phyloP scores from a whole-genome alignment of 352 stramenopile species.

The Poterioochromonas sp. region DNA sequence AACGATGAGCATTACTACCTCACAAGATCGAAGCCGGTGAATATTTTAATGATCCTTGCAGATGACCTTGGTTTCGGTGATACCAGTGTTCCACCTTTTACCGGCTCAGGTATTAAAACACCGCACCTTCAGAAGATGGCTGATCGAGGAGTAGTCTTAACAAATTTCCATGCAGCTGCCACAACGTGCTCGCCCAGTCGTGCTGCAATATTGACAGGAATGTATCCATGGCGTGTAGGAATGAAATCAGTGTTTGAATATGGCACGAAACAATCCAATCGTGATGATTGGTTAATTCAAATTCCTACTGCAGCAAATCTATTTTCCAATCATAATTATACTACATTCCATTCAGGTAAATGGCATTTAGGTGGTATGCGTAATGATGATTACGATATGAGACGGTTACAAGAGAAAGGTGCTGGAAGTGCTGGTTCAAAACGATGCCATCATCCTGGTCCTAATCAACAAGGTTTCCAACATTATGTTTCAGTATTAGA shows the following conservation, averaged over 20 bases:
- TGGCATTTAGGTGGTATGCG: constrained; percentile 22
- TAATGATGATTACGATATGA: constrained; percentile 16
- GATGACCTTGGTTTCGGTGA: constrained; percentile 28
- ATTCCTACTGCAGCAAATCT: background rate
- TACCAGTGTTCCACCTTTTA: background rate
- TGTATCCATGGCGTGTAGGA: constrained; percentile 11
- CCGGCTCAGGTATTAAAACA: background rate
- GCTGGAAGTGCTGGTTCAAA: background rate
- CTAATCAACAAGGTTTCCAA: constrained; percentile 21
- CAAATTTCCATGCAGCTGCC: constrained; percentile 1
- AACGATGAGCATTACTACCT: too few relatives aligned
- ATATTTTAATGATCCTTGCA: constrained; percentile 9
- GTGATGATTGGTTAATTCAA: constrained; percentile 20
- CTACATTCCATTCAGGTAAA: constrained; percentile 6
- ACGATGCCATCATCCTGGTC: constrained; percentile 2
- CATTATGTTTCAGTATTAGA: constrained; percentile 22
- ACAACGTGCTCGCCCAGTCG: constrained; percentile 1
- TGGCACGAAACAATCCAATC: constrained; percentile 1
- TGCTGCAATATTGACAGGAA: constrained; percentile 6
- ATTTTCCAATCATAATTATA: background rate
- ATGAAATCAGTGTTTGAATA: constrained; percentile 26
- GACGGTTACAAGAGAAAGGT: background rate
- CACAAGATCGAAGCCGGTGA: constrained; percentile 1
- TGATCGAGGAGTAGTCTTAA: background rate
- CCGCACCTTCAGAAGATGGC: constrained; percentile 1